A percentile compares a stretch with the other conserved stretches of the same genome.
Evolutionary conservation across 2,329 filamentous ascomycete species (phyloP).

Genomic region (Pestalotiopsis sp.): DNA sequence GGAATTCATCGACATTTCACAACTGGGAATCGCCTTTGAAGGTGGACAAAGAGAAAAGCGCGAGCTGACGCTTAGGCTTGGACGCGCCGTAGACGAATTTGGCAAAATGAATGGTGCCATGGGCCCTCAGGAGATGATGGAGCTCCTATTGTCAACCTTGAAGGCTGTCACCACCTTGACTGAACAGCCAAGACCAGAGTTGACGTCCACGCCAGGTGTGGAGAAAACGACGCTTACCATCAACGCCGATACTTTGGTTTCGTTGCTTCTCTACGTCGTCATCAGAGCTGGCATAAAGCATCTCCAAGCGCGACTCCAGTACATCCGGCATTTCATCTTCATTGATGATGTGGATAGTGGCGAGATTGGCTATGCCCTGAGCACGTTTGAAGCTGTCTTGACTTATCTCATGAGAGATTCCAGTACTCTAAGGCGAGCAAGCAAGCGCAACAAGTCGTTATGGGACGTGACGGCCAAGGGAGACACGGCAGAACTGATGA

Average conservation of each 20-base stretch:
- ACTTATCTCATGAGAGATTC: constrained; percentile 86
- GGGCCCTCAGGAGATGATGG: constrained; percentile 88
- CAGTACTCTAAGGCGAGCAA: constrained; percentile 78
- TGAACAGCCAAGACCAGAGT: constrained; percentile 44
- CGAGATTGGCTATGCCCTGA: constrained; percentile 93
- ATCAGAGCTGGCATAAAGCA: constrained; percentile 88
- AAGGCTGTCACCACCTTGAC: constrained; percentile 78
- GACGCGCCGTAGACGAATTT: constrained; percentile 83
- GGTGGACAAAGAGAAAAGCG: constrained; percentile 78
- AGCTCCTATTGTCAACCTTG: constrained; percentile 76
- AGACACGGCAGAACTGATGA: constrained; percentile 72
- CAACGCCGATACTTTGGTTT: constrained; percentile 91
- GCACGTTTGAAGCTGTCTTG: constrained; percentile 92
- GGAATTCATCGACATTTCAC: constrained; percentile 90
- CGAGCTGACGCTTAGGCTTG: constrained; percentile 76
- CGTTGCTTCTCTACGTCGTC: constrained; percentile 86
- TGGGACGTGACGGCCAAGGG: constrained; percentile 88
- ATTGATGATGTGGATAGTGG: constrained; percentile 97
- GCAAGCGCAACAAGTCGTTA: constrained; percentile 79
- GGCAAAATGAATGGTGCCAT: constrained; percentile 78
- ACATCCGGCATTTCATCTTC: constrained; percentile 97
- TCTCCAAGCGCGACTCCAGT: constrained; percentile 85
- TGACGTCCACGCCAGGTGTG: constrained; percentile 36
- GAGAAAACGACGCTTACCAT: constrained; percentile 63
- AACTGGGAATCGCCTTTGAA: constrained; percentile 86